Base-by-base conservation (phyloP, 495 filamentous ascomycete genomes). In the Gamarada debralockiae region DNA sequence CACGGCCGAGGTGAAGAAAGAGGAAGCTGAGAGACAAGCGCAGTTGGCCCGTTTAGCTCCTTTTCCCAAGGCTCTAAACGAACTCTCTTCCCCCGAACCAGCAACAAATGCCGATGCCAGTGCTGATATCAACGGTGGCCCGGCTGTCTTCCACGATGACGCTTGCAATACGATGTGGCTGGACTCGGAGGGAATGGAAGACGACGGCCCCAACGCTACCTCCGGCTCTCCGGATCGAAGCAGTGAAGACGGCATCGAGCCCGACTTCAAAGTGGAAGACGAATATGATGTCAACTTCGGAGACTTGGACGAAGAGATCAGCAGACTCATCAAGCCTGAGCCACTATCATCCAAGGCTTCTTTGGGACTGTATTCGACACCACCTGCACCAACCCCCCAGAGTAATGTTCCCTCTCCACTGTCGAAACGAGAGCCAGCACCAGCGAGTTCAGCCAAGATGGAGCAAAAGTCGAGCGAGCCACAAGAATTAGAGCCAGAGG, bases 1-100 rank as follows among this genome's bases (percentile, higher is more conserved):
- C 45, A 48, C 50, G 9, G 44, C 55, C 24, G n/a, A n/a, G n/a
- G n/a, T n/a, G n/a, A 61, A 45, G 52, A 51, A 62, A 23, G 24
- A 53, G 40, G 55, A 65, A 27, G 45, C 21, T 34, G 47, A 55
- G 21, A 57, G 57, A 43, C 45, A 42, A 23, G 46, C 49, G 18
- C 33, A 53, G 47, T 14, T 55, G 17, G 21, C 18, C 37, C 49
- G 37, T 52, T 27, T 44, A 44, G 49, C 49, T 40, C 49, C 49
- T 44, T 34, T 43, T 27, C 39, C 39, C 39, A 18, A 44, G 36
- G 15, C 49, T 44, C 39, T 23, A 43, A 44, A 52, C 49, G 25
- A 43, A 40, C 39, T 33, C 18, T 25, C 24, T n/a, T 43, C 49
- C 25, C 49, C 39, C 33, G 48, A 50, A 40, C 38, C 49, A 52